Evolutionary conservation across 257 asterid species (phyloP), one percentile per base, ranked within the genome.

Genomic region (Jasminum sambac): DNA sequence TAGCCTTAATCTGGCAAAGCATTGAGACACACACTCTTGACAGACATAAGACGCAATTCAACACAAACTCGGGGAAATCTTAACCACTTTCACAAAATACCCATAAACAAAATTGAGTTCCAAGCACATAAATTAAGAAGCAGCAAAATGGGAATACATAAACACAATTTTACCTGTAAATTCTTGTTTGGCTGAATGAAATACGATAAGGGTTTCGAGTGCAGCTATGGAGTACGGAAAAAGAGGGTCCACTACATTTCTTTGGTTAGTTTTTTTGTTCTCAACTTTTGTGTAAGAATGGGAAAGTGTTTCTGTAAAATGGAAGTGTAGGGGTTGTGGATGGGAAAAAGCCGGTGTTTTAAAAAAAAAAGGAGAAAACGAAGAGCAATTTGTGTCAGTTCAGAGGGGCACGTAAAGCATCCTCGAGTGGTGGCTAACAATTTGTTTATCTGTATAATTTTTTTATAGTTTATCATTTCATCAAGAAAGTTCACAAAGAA

Each of bases 321-420:
- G 66, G 23, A 21, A 71, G 72, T 16, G 6, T 30, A 41, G 34
- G 69, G 69, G 66, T 8, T 50, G 50, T 68, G 46, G 62, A 68
- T 66, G 43, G 41, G 43, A 70, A 65, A 70, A 65, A 34, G 37
- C 16, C 42, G 62, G 75, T n/a, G 12, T 76, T 14, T 60, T 43
- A 9, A 9, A 71, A 30, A 13, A 61, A 68, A 69, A 72, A 67
- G 21, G 58, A 42, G 41, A 17, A 72, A 64, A 8, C 5, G 1
- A 34, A 55, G 36, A 55, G 36, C 36, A 55, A 55, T 55, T 11
- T 4, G 62, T 55, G 62, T 55, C 36, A 55, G 62, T 55, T 21
- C 36, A 59, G 60, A 69, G 46, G 72, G 70, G 77, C 79, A 78
- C 82, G 82, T 66, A 74, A 78, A 65, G 69, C 60, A 61, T 66